Conservation (phyloP, 495 filamentous ascomycete species). For the Xylaria curta region DNA sequence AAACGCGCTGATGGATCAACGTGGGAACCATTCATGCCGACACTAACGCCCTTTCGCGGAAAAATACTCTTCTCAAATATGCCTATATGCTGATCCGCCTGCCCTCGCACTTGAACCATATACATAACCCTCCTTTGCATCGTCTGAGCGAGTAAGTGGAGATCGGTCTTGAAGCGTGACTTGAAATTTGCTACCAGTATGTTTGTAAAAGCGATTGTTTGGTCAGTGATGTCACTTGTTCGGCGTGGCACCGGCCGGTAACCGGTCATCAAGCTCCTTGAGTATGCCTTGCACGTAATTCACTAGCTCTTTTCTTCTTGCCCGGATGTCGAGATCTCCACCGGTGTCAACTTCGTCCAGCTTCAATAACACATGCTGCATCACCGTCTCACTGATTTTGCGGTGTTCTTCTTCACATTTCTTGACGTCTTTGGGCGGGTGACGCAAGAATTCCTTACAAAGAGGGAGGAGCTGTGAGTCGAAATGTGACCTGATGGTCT, state of each 20-base stretch:
- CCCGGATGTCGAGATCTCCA: constrained; percentile 67
- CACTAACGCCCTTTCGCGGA: background rate
- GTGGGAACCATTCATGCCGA: background rate
- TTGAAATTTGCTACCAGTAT: background rate
- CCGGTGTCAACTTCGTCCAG: constrained; percentile 82
- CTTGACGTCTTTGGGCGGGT: constrained; percentile 73
- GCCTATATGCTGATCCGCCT: background rate
- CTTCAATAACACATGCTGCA: constrained; percentile 84
- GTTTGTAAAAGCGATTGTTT: background rate
- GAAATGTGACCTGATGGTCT: constrained; percentile 70
- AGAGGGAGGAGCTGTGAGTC: constrained; percentile 69
- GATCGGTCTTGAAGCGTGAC: background rate
- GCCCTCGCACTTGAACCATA: background rate
- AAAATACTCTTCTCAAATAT: constrained; percentile 5
- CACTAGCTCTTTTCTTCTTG: constrained; percentile 75
- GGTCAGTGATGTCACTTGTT: constrained; percentile 28
- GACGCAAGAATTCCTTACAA: constrained; percentile 65
- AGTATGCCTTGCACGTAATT: constrained; percentile 72
- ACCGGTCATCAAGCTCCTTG: constrained; percentile 63
- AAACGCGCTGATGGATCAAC: background rate
- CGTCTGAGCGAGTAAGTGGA: background rate
- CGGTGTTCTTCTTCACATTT: constrained; percentile 79
- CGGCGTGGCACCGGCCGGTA: constrained; percentile 21
- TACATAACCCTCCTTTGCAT: constrained; percentile 14
- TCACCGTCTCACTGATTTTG: constrained; percentile 79